Base-by-base conservation (phyloP, 1,139 yeast genomes). In the Hyphopichia khmerensis region DNA sequence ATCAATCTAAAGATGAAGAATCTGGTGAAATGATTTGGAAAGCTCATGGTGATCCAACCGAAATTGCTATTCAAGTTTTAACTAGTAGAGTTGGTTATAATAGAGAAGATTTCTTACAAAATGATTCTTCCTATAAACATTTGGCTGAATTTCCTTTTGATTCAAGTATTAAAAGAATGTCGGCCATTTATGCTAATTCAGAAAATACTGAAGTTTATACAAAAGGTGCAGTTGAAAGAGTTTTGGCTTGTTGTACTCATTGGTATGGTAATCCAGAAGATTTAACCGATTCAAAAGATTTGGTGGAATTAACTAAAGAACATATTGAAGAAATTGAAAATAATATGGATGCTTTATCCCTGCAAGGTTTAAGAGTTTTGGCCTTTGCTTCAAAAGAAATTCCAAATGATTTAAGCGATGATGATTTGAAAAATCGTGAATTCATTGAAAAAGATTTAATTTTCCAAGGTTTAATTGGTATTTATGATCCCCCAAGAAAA, bases 201-300 rank as follows among this genome's bases (percentile, higher is more conserved):
- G 60, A 43, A 2, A 44, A 43, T 18, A 38, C 50, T 19, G 37
- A 51, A 26, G 60, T 76, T 26, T 64, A 70, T 46, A 69, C 77
- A 26, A 78, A 78, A 50, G 83, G 82, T 46, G 82, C 82, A 0
- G 80, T 79, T 6, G 83, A 78, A 52, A 58, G 75, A 26, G 54
- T 78, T 23, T 55, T 78, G 39, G 58, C 59, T 6, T 61, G 75
- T 43, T 75, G 78, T 39, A 54, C 59, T 15, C 49, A 52, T 38
- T 65, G 71, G 58, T 58, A 65, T 23, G 63, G 72, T 17, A 51
- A 57, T 21, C 50, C 51, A 11, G 54, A 57, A 15, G 45, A 44
- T 8, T 48, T 44, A 17, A 29, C 33, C 10, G 64, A 59, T 43
- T 43, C 55, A 9, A 46, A 49, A 24, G 41, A 53, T 10, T 42